Percentiles rank a stretch among this genome's conserved stretches.
These are phyloP conservation scores for Emmonsiellopsis sp. DNA, from an alignment of 2,329 filamentous ascomycete species.

Conservation along the genomic window DNA sequence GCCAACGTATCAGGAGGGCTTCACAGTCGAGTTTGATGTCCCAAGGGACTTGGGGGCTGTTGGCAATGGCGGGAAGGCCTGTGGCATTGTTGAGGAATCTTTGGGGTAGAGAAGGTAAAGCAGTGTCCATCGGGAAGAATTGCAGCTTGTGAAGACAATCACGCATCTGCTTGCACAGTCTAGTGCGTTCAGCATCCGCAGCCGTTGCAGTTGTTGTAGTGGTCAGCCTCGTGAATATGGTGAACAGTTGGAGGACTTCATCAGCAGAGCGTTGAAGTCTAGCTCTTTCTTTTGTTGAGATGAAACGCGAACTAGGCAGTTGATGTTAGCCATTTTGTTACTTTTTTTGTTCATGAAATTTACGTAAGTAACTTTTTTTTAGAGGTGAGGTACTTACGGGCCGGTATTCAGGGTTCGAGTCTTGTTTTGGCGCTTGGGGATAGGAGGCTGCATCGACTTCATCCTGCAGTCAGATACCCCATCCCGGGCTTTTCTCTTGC, in stretches of 20 bases:
- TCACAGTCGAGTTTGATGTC: constrained; percentile 11
- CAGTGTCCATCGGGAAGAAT: constrained; percentile 4
- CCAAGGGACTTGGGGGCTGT: constrained; percentile 7
- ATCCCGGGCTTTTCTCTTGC: constrained; percentile 5
- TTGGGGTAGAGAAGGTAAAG: constrained; percentile 1
- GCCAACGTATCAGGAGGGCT: constrained; percentile 7
- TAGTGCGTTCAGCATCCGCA: not conserved
- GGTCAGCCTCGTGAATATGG: not conserved
- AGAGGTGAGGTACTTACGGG: not conserved
- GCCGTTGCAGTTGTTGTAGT: not conserved
- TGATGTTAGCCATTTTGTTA: not conserved
- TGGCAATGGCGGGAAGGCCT: constrained; percentile 9
- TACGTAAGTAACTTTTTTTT: not conserved
- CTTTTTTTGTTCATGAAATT: not conserved
- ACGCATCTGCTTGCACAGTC: constrained; percentile 5
- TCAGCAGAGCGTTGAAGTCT: not conserved
- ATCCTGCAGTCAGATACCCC: constrained; percentile 10
- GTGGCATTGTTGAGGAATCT: constrained; percentile 7
- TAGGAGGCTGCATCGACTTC: not conserved
- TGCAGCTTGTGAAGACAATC: constrained; percentile 7
- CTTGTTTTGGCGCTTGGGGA: not conserved
- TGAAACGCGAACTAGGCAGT: not conserved
- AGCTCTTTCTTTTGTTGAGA: not conserved
- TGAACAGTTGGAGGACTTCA: not conserved
- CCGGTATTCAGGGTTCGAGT: not conserved